phyloP scores from a whole-genome alignment of 2,329 filamentous ascomycete species.

The Geosmithia morbida region DNA sequence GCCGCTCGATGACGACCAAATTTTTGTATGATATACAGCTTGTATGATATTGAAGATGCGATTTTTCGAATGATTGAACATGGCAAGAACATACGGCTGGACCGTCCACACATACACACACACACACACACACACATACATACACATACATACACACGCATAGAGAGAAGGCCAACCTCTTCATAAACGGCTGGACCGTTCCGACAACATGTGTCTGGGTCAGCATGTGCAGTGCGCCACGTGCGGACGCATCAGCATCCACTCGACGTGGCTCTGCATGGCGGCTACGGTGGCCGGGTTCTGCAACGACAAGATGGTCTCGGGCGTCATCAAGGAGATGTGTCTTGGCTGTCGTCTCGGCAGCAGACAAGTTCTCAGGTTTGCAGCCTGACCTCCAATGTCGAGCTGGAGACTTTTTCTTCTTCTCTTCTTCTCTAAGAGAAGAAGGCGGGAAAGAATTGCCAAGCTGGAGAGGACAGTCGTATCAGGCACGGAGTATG shows the following conservation, averaged over 20 bases:
- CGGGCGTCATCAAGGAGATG: slow-evolving; percentile 47
- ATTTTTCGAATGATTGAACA: no score
- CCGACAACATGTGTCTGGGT: not conserved
- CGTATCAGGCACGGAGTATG: no score
- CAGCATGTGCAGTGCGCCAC: not conserved
- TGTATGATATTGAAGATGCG: no score
- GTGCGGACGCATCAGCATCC: not conserved
- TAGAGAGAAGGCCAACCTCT: no score
- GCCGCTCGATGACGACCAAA: no score
- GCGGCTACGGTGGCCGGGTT: not conserved
- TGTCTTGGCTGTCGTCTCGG: not conserved
- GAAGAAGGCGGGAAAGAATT: no score
- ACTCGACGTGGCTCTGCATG: not conserved
- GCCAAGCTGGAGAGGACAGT: no score
- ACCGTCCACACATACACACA: not conserved
- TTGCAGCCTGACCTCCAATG: not conserved
- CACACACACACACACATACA: not conserved
- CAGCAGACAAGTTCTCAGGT: not conserved
- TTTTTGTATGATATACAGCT: no score
- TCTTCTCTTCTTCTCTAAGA: no score
- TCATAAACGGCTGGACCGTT: not conserved
- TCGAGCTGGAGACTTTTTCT: no score
- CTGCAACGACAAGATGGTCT: not conserved
- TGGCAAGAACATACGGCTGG: no score
- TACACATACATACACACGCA: not conserved